Evolutionary conservation across 495 filamentous ascomycete species (phyloP), one percentile per base, ranked within the genome.

Genomic region (Aspergillus sclerotiicarbonarius): DNA sequence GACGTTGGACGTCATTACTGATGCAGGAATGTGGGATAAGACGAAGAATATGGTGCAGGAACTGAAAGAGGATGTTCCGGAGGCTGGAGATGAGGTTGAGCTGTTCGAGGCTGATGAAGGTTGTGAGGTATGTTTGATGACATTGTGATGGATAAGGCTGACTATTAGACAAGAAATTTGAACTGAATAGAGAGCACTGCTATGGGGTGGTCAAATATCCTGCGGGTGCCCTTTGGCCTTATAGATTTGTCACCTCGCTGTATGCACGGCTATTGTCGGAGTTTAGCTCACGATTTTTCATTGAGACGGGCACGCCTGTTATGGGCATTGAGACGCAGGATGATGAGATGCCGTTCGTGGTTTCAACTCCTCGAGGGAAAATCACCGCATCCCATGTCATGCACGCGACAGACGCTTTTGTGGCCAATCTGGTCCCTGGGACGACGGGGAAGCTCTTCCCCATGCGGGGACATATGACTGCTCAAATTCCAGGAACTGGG

Each of bases 361-460:
- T 92, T 7, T 67, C 79, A 16, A 95, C 91, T 0, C 69, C 75
- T 0, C 78, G 87, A 8, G 91, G 91, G 9, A 74, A 60, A 1
- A 76, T 93, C 57, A 55, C 54, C 0, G 67, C 90, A 0, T 67
- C 71, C 0, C 77, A 86, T 52, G 79, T 95, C 19, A 77, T 95
- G 7, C 81, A 96, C 41, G 85, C 87, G 9, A 92, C 89, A 0
- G 95, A 96, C 60, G 91, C 74, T 3, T 90, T 91, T 59, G 91
- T 88, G 0, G 85, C 84, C 0, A 79, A 88, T 59, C 77, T 95
- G 3, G 76, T 95, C 9, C 90, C 89, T 0, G 66, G 70, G 0
- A 86, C 95, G 54, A 68, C 75, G 21, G 87, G 87, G 54, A 74
- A 90, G 13, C 86, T 95, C 56, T 87, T 90, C 31, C 91, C 91